phyloP scores from a whole-genome alignment of 2,329 filamentous ascomycete genomes.

The Epichloe brachyelytri region DNA sequence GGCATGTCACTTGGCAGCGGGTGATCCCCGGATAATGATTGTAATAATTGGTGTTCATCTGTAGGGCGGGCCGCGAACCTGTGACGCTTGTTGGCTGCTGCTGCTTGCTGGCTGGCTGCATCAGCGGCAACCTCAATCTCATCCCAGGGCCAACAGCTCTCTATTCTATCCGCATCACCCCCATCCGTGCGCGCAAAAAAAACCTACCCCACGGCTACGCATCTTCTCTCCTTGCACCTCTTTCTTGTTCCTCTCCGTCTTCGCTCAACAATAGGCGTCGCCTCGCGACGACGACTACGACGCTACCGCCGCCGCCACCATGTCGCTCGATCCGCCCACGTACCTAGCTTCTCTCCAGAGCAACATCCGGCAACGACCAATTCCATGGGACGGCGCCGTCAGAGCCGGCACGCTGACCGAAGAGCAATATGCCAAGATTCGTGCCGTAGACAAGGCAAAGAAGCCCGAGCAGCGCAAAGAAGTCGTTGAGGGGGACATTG shows the following conservation, averaged over 20 bases:
- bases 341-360: conserved; percentile 80
- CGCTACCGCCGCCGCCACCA: conserved; percentile 25
- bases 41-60: not conserved
- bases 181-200: not conserved
- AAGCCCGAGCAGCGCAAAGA: conserved; percentile 72
- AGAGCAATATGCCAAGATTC: conserved; percentile 87
- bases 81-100: conserved; percentile 5
- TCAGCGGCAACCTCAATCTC: conserved; percentile 3
- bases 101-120: conserved; percentile 1
- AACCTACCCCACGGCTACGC: not conserved
- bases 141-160: not conserved
- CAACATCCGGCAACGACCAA: conserved; percentile 91
- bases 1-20: not conserved
- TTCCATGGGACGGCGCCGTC: conserved; percentile 95
- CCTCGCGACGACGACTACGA: conserved; percentile 5
- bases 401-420: conserved; percentile 89
- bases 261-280: conserved; percentile 5
- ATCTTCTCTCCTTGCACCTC: not conserved
- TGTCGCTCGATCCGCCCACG: conserved; percentile 86
- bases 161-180: conserved; percentile 1
- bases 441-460: conserved; percentile 89
- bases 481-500: conserved; percentile 65
- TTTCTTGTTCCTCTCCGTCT: not conserved
- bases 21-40: not conserved
- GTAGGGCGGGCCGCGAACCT: not conserved